These are phyloP conservation scores for Prunus dulcis DNA, from an alignment of 306 rosid genomes.

Conservation along the genomic window DNA sequence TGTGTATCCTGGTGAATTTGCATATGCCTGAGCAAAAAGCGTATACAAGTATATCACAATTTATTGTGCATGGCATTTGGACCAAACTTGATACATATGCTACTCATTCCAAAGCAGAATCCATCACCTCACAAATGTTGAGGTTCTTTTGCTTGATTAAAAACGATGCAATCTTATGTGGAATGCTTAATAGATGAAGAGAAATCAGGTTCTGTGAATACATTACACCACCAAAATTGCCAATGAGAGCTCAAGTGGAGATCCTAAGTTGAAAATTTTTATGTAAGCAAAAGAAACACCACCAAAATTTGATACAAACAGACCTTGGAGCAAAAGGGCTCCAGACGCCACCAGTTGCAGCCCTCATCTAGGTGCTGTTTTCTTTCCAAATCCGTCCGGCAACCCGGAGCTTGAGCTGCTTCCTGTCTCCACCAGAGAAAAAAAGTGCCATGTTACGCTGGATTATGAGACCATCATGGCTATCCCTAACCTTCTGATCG, in stretches of 20 bases:
- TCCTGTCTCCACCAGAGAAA: slow-evolving; percentile 31
- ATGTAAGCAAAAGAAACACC: not conserved
- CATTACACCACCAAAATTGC: not conserved
- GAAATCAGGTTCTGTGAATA: not conserved
- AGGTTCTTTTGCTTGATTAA: too few relatives aligned
- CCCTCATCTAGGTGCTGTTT: slow-evolving; percentile 8
- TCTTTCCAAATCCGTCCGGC: slow-evolving; percentile 27
- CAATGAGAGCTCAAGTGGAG: not conserved
- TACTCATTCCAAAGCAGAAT: not conserved
- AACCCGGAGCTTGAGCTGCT: slow-evolving; percentile 32
- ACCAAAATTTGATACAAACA: not conserved
- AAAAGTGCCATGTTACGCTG: slow-evolving; percentile 32
- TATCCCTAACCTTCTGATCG: slow-evolving; percentile 26
- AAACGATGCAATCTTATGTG: too few relatives aligned
- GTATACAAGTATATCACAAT: not conserved
- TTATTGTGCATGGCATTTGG: not conserved
- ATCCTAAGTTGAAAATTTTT: not conserved
- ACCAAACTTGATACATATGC: not conserved
- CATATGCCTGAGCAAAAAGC: not conserved
- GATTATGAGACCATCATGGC: slow-evolving; percentile 32
- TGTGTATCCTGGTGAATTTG: not conserved
- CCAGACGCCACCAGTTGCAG: not conserved
- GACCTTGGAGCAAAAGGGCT: not conserved
- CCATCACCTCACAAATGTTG: too few relatives aligned
- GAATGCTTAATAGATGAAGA: too few relatives aligned